These are phyloP conservation scores for Stemphylium vesicarium DNA, from an alignment of 2,329 filamentous ascomycete genomes.

Conservation along the genomic window DNA sequence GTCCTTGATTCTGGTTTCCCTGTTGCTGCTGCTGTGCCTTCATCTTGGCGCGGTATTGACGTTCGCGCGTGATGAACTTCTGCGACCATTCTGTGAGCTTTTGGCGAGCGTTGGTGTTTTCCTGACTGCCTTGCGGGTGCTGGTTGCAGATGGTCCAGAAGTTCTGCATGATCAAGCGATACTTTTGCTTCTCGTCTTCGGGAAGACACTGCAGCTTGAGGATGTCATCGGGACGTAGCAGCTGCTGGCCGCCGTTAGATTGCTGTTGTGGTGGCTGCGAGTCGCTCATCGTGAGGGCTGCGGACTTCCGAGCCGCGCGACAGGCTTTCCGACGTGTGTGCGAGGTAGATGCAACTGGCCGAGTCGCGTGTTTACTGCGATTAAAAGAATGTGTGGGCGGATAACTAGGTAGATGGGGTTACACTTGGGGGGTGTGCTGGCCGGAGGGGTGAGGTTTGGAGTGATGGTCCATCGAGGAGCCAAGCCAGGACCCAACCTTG, in stretches of 20 bases:
- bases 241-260: slow-evolving; percentile 29
- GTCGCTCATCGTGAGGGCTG: slow-evolving; percentile 41
- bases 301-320: slow-evolving; percentile 19
- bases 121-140: slow-evolving; percentile 55
- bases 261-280: slow-evolving; percentile 42
- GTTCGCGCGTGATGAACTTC: slow-evolving; percentile 58
- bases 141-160: slow-evolving; percentile 62
- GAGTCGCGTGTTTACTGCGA: slow-evolving; percentile 1
- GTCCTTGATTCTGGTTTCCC: slow-evolving; percentile 28
- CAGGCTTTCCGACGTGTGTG: not conserved
- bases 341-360: not conserved
- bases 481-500: slow-evolving; percentile 8
- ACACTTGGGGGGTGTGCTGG: not conserved
- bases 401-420: not conserved
- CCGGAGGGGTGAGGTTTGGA: slow-evolving; percentile 16
- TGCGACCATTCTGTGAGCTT: slow-evolving; percentile 60
- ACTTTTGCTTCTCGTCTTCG: slow-evolving; percentile 62
- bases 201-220: slow-evolving; percentile 51
- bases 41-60: slow-evolving; percentile 52
- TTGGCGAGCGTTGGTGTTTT: slow-evolving; percentile 58
- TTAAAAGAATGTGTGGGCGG: not conserved
- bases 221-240: slow-evolving; percentile 45
- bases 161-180: slow-evolving; percentile 60
- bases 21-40: slow-evolving; percentile 29
- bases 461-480: slow-evolving; percentile 7